Evolutionary conservation across 1,139 yeast species (phyloP).

Genomic region (Kodamaea suecica): DNA sequence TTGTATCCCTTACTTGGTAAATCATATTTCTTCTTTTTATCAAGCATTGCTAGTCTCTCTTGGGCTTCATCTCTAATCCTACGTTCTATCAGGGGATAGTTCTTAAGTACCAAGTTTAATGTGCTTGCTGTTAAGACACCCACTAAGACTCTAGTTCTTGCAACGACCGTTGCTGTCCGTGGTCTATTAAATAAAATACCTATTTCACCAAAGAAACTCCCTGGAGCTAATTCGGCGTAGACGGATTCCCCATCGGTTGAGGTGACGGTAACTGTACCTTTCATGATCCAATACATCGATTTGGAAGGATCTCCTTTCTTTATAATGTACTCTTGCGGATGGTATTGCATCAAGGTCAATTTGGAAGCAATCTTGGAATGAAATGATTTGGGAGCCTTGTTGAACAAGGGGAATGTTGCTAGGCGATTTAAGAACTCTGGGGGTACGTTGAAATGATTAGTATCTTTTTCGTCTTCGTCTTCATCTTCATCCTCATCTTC

Average conservation of each 20-base stretch:
- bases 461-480: conserved; percentile 8
- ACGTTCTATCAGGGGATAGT: conserved; percentile 63
- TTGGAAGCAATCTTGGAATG: conserved; percentile 57
- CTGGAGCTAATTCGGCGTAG: conserved; percentile 66
- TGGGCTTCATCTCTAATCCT: conserved; percentile 76
- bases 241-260: conserved; percentile 74
- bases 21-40: conserved; percentile 46
- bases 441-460: conserved; percentile 31
- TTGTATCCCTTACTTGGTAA: conserved; percentile 13
- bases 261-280: conserved; percentile 71
- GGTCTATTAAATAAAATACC: conserved; percentile 74
- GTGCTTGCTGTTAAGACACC: conserved; percentile 69
- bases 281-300: conserved; percentile 76
- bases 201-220: conserved; percentile 75
- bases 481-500: conserved; percentile 8
- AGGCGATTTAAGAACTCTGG: conserved; percentile 52
- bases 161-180: conserved; percentile 76
- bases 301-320: conserved; percentile 72
- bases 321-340: conserved; percentile 66
- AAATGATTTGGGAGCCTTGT: conserved; percentile 63
- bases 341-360: conserved; percentile 55
- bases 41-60: conserved; percentile 68
- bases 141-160: conserved; percentile 60
- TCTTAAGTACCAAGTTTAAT: conserved; percentile 54
- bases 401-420: conserved; percentile 59